These are phyloP conservation scores for Penicillium maclennaniae DNA, from an alignment of 495 filamentous ascomycete genomes.

Conservation along the genomic window DNA sequence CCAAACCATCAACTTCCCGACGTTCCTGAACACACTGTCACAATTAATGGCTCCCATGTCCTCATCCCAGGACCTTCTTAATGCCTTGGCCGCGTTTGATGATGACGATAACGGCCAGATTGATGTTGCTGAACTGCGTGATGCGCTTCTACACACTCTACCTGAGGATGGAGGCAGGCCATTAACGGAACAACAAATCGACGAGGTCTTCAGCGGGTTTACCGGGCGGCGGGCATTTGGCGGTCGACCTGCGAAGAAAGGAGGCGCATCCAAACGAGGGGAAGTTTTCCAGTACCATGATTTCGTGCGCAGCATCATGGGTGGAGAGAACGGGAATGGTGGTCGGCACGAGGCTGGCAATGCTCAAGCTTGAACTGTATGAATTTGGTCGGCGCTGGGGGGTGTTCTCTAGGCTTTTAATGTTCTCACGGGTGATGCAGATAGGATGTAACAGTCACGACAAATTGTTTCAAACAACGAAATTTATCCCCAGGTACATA, in stretches of 20 bases:
- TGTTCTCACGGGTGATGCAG: neutral
- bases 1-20: slow-evolving; percentile 73
- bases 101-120: slow-evolving; percentile 93
- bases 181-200: slow-evolving; percentile 72
- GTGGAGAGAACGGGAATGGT: slow-evolving; percentile 34
- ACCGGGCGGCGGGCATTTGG: slow-evolving; percentile 74
- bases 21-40: slow-evolving; percentile 76
- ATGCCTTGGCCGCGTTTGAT: slow-evolving; percentile 91
- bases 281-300: slow-evolving; percentile 48
- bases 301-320: slow-evolving; percentile 41
- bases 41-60: slow-evolving; percentile 67
- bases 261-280: slow-evolving; percentile 34
- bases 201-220: slow-evolving; percentile 79
- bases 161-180: slow-evolving; percentile 67
- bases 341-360: slow-evolving; percentile 20
- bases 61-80: slow-evolving; percentile 69
- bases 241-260: slow-evolving; percentile 28
- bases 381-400: slow-evolving; percentile 17
- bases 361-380: slow-evolving; percentile 21
- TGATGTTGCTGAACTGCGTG: slow-evolving; percentile 74
- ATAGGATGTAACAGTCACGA: neutral
- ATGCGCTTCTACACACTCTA: slow-evolving; percentile 75
- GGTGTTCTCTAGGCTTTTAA: slow-evolving; percentile 1
- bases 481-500: too few species aligned
- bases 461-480: too few species aligned